These are phyloP conservation scores for Elasticomyces elasticus DNA, from an alignment of 495 filamentous ascomycete genomes.

Conservation along the genomic window DNA sequence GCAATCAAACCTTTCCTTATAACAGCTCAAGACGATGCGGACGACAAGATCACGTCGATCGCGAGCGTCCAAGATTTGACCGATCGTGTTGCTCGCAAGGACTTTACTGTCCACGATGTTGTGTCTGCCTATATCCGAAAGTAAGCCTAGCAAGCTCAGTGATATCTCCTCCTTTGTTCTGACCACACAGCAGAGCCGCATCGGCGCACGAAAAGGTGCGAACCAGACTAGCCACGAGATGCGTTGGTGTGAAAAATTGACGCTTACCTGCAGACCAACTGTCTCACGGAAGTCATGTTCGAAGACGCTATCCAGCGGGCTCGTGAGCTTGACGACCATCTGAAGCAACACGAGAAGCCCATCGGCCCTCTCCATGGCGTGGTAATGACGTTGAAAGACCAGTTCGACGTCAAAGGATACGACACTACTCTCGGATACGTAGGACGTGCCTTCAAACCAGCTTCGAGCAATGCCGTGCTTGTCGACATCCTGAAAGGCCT, in stretches of 20 bases:
- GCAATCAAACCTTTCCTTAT: background rate
- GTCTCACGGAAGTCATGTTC: conserved; percentile 33
- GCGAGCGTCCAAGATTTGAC: background rate
- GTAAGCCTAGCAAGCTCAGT: background rate
- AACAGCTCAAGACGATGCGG: background rate
- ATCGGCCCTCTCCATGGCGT: conserved; percentile 37
- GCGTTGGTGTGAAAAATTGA: background rate
- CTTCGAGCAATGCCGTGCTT: conserved; percentile 3
- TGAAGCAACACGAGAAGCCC: conserved; percentile 30
- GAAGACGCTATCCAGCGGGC: conserved; percentile 37
- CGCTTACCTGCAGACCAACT: conserved; percentile 22
- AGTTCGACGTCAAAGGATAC: conserved; percentile 22
- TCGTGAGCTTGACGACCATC: conserved; percentile 35
- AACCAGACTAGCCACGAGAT: background rate
- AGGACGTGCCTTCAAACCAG: conserved; percentile 15
- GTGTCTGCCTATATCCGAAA: background rate
- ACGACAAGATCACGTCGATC: background rate
- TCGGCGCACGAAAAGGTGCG: background rate
- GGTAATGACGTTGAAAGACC: conserved; percentile 34
- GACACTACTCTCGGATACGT: conserved; percentile 18
- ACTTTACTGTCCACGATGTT: background rate
- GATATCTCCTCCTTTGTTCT: background rate
- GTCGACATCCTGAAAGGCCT: conserved; percentile 32
- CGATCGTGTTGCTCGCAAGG: background rate
- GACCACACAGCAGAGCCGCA: background rate